A percentile compares a stretch with the other conserved stretches of the same genome.
Conservation (phyloP, 176 grass and related monocot species). For the Eleusine indica region DNA sequence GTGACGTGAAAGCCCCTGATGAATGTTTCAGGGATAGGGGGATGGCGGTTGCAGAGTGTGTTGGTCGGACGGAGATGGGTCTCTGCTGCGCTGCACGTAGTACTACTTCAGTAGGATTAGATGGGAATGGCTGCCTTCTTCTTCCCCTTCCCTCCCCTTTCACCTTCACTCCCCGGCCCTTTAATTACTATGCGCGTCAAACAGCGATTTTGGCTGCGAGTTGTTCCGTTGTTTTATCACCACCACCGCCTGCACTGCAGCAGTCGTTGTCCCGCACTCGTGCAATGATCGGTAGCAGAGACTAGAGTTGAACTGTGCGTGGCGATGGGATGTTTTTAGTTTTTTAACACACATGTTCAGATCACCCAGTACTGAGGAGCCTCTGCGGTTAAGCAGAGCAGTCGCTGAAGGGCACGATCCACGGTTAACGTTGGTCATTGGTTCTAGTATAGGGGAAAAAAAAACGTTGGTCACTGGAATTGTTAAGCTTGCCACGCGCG, state of each 20-base stretch:
- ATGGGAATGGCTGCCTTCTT: slow-evolving; percentile 23
- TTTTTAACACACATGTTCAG: neutral
- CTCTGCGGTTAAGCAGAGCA: neutral
- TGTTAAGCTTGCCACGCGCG: neutral
- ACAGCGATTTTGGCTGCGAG: slow-evolving; percentile 45
- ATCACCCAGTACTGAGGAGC: neutral
- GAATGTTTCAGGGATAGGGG: slow-evolving; percentile 25
- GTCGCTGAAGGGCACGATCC: neutral
- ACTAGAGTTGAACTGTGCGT: neutral
- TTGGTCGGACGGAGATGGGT: slow-evolving; percentile 42
- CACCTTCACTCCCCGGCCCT: neutral
- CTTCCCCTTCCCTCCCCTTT: neutral
- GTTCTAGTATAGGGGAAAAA: too few relatives aligned
- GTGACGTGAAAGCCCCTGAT: slow-evolving; percentile 3
- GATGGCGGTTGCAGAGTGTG: slow-evolving; percentile 29
- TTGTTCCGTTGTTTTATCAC: slow-evolving; percentile 38
- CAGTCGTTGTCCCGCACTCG: neutral
- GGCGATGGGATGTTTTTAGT: too few relatives aligned
- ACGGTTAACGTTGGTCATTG: neutral
- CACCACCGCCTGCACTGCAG: slow-evolving; percentile 25
- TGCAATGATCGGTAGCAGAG: neutral
- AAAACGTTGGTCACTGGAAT: too few relatives aligned
- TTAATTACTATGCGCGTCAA: neutral
- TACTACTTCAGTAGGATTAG: neutral
- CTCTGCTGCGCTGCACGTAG: neutral